Base-by-base conservation (phyloP, 2,329 filamentous ascomycete species). In the Boeremia lycopersici region DNA sequence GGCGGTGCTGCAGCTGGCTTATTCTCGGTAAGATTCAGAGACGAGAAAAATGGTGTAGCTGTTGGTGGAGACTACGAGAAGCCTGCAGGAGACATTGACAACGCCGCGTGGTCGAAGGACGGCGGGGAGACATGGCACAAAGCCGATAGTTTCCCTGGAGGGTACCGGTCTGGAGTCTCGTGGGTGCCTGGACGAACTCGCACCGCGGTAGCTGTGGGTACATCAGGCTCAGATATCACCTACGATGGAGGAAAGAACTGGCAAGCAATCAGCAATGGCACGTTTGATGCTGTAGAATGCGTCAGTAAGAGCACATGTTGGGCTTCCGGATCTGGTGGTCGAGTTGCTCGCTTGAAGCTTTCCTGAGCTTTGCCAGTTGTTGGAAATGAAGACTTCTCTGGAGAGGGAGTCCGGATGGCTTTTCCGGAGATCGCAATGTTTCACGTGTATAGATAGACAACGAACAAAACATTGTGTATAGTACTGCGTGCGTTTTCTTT, bases 251-350 rank as follows among this genome's bases (percentile, higher is more conserved):
- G 68, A 15, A 64, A 46, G 23, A 65, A 44, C n/a, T 71, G 68
- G 68, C 26, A 30, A 8, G 36, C 23, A 1, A 57, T 71, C 12
- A 63, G 60, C 15, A 71, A 70, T 43, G 66, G 66, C 8, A 66
- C 67, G 2, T 70, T 71, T 29, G 65, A 70, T 48, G 61, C 63
- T 15, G 65, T 71, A 1, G 63, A 68, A 26, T 71, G 68, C 48
- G 29, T 65, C 4, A 41, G 26, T 7, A 57, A 35, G 12, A 17
- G 48, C 26, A 33, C 53, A 2, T 71, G 68, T 41, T 71, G 68
- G 67, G 67, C 68, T 4, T 67, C 64, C 9, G 68, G 68, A 11
- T 61, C 64, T 2, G 41, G 53, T 15, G 68, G 68, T 7, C 52
- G 63, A 28, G 63, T 70, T 17, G 67, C 59, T 8, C 51, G 55